Conservation (phyloP, 2,329 filamentous ascomycete species). For the Xylariaceae sp. region DNA sequence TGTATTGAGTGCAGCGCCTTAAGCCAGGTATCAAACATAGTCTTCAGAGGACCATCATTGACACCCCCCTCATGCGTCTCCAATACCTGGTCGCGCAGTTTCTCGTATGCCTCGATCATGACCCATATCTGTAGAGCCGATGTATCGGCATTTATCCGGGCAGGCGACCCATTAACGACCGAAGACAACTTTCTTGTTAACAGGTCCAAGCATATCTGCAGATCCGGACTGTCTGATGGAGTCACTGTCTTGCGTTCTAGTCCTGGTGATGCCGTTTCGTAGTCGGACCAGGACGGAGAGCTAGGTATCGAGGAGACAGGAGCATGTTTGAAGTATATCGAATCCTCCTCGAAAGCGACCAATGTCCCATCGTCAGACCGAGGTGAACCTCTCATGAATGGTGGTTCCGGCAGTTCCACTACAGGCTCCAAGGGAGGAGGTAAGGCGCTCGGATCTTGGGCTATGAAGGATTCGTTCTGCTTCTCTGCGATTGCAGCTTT, state of each 20-base stretch:
- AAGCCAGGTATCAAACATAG: slow-evolving; percentile 60
- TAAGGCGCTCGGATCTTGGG: slow-evolving; percentile 17
- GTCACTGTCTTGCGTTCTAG: slow-evolving; percentile 11
- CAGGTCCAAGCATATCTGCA: slow-evolving; percentile 60
- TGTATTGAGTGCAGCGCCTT: slow-evolving; percentile 56
- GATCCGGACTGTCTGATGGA: slow-evolving; percentile 47
- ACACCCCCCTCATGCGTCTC: slow-evolving; percentile 40
- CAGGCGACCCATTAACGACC: slow-evolving; percentile 41
- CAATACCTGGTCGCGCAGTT: slow-evolving; percentile 54
- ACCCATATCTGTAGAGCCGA: slow-evolving; percentile 60
- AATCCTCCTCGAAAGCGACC: slow-evolving; percentile 54
- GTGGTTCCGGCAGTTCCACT: slow-evolving; percentile 26
- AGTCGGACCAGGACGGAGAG: slow-evolving; percentile 35
- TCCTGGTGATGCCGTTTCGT: slow-evolving; percentile 21
- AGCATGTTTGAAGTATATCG: slow-evolving; percentile 55
- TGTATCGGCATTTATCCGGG: slow-evolving; percentile 42
- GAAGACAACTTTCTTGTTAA: slow-evolving; percentile 58
- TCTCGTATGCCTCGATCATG: slow-evolving; percentile 67
- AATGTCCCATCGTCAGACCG: slow-evolving; percentile 55
- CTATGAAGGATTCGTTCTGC: not conserved
- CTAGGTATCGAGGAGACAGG: slow-evolving; percentile 48
- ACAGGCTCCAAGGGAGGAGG: slow-evolving; percentile 24
- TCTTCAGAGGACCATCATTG: slow-evolving; percentile 44
- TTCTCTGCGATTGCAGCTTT: not conserved
- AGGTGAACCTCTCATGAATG: slow-evolving; percentile 40